Percentiles rank a stretch among this genome's conserved stretches.
phyloP scores from a whole-genome alignment of 2,329 filamentous ascomycete species.

The Cadophora sp. region DNA sequence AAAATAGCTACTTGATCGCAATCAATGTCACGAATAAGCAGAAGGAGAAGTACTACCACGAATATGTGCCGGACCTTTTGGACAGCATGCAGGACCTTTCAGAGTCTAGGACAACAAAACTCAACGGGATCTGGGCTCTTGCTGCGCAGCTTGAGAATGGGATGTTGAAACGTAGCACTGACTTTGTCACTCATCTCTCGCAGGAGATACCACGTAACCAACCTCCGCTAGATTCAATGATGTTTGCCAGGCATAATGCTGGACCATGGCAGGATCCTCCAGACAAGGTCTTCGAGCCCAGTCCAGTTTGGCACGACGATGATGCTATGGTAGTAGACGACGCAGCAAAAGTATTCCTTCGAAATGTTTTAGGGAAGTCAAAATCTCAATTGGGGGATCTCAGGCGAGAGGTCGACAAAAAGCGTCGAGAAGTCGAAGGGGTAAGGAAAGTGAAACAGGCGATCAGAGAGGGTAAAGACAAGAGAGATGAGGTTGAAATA shows the following conservation, averaged over 20 bases:
- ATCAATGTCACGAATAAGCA: constrained; percentile 98
- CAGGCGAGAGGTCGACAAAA: constrained; percentile 83
- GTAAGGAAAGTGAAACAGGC: constrained; percentile 76
- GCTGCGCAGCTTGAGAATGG: constrained; percentile 81
- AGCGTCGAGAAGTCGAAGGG: constrained; percentile 82
- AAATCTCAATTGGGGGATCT: constrained; percentile 84
- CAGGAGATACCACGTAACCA: constrained; percentile 87
- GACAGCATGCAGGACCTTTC: constrained; percentile 93
- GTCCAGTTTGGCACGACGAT: constrained; percentile 96
- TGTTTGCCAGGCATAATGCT: constrained; percentile 96
- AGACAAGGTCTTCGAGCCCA: constrained; percentile 89
- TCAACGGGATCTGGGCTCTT: constrained; percentile 86
- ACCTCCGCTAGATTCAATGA: constrained; percentile 91
- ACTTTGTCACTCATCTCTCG: constrained; percentile 74
- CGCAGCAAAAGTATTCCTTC: constrained; percentile 84
- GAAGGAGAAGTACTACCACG: constrained; percentile 96
- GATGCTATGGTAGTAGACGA: constrained; percentile 87
- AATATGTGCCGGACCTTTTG: constrained; percentile 92
- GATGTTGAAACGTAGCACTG: constrained; percentile 77
- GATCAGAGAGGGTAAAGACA: constrained; percentile 83
- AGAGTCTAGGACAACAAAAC: constrained; percentile 82
- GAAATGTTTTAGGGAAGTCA: constrained; percentile 90
- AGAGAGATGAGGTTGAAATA: constrained; percentile 86
- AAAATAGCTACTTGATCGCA: constrained; percentile 96
- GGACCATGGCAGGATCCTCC: constrained; percentile 81